Conservation (phyloP, 805 yeast species). For the Saturnispora sanitii region DNA sequence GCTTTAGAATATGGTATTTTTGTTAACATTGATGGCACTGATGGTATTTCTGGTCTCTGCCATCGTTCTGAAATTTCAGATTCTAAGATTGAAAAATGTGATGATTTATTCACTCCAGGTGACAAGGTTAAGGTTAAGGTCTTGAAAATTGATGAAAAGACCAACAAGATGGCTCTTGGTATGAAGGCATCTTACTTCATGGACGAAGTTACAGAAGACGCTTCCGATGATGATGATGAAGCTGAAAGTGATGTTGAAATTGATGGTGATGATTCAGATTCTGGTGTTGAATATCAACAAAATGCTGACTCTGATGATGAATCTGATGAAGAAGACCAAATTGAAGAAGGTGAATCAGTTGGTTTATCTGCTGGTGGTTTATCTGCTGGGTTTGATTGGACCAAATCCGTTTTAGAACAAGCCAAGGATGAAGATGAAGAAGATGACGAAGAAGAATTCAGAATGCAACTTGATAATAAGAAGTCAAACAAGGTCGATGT, state of each 20-base stretch:
- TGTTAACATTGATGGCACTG: conserved; percentile 66
- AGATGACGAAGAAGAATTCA: conserved; percentile 33
- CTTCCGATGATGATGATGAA: too few species aligned
- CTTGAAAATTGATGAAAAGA: conserved; percentile 48
- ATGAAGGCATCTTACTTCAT: conserved; percentile 88
- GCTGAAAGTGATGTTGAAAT: conserved; percentile 6
- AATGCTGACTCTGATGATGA: conserved; percentile 17
- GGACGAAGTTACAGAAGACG: too few species aligned
- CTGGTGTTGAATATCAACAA: conserved; percentile 24
- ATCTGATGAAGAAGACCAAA: conserved; percentile 12
- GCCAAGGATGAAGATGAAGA: conserved; percentile 49
- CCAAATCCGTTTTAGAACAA: conserved; percentile 80
- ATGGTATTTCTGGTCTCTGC: conserved; percentile 74
- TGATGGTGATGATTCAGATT: conserved; percentile 16
- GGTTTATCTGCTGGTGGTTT: conserved; percentile 40
- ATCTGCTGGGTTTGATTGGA: conserved; percentile 92
- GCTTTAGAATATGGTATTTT: conserved; percentile 89
- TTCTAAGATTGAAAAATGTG: conserved; percentile 44
- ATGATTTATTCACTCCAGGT: conserved; percentile 71
- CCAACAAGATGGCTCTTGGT: conserved; percentile 76
- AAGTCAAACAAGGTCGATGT: conserved; percentile 34
- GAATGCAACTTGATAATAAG: conserved; percentile 31
- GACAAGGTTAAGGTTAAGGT: conserved; percentile 84
- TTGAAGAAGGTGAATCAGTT: conserved; percentile 23
- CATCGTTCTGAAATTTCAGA: conserved; percentile 81